These are phyloP conservation scores for Syzygium oleosum DNA, from an alignment of 345 rosid genomes.

Conservation along the genomic window DNA sequence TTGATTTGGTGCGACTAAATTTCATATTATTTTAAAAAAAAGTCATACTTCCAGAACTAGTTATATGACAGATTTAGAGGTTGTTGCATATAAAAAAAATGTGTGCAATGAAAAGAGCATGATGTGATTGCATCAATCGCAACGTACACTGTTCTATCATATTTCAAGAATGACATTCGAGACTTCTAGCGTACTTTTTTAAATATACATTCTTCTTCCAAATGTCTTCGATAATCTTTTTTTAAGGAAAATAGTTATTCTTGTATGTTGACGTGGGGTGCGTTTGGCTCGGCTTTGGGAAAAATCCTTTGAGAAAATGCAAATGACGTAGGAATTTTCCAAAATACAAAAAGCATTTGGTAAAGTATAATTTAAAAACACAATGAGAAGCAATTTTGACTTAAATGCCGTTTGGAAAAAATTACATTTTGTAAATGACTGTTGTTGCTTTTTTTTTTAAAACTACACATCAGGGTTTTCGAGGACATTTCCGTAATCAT, in stretches of 20 bases:
- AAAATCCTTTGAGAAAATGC: too few relatives aligned
- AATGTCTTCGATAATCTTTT: background rate
- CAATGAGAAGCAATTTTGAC: too few relatives aligned
- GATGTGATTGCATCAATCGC: background rate
- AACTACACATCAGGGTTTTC: too few relatives aligned
- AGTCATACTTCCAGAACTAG: background rate
- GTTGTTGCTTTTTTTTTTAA: too few relatives aligned
- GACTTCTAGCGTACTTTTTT: too few relatives aligned
- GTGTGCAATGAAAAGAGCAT: background rate
- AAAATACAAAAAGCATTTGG: too few relatives aligned
- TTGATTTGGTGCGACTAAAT: background rate
- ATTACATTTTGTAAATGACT: too few relatives aligned
- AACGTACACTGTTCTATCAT: background rate
- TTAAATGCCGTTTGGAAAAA: too few relatives aligned
- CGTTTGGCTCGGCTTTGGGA: too few relatives aligned
- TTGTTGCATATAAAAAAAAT: background rate
- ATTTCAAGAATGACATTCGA: background rate
- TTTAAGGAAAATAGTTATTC: background rate
- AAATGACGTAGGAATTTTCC: too few relatives aligned
- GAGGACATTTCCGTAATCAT: too few relatives aligned
- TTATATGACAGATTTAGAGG: background rate
- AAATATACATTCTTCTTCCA: background rate
- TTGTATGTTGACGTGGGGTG: background rate
- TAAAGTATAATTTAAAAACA: too few relatives aligned
- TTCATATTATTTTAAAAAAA: background rate